Base-by-base conservation (phyloP, 495 filamentous ascomycete genomes). In the Xylaria nigripes region DNA sequence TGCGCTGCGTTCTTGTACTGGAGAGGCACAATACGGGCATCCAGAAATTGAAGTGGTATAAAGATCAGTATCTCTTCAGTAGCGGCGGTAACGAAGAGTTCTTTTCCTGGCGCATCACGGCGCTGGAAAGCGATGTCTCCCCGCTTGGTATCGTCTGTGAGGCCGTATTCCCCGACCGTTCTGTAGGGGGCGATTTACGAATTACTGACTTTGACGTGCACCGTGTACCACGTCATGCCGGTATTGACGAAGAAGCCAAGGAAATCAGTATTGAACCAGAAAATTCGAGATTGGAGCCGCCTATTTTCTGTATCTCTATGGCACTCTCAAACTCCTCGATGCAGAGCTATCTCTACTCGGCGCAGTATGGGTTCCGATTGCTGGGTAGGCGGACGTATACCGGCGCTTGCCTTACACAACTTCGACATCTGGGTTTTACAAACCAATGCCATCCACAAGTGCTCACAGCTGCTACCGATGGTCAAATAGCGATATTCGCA, bases 51-150 rank as follows among this genome's bases (percentile, higher is more conserved):
- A 78, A 74, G 54, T 97, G 87, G 87, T 82, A 84, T 10, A 62
- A 76, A 40, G 81, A 84, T 2, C 63, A 73, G 8, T 87, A 81
- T 61, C 76, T 99, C 9, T 85, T 97, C 63, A 93, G 86, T 50
- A 88, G 86, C 57, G 89, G 82, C 12, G 93, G 88, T 0, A 84
- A 80, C 51, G 92, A 95, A 60, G 94, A 97, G 61, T 85, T 97
- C 55, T 92, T 81, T 51, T 79, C 92, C 23, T 98, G 92, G 91
- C 75, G 79, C 29, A 62, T 95, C 10, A 67, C 71, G 1, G 60
- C 50, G 1, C 65, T 90, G 10, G 76, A 42, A 57, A 68, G 30
- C 66, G 81, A 54, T 72, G 46, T 53, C 44, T 85, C 40, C 75
- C 83, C 27, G 30, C 65, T 70, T 25, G 73, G 67, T 36, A 80